phyloP scores from a whole-genome alignment of 495 filamentous ascomycete species.

The Chaetomium tenue region DNA sequence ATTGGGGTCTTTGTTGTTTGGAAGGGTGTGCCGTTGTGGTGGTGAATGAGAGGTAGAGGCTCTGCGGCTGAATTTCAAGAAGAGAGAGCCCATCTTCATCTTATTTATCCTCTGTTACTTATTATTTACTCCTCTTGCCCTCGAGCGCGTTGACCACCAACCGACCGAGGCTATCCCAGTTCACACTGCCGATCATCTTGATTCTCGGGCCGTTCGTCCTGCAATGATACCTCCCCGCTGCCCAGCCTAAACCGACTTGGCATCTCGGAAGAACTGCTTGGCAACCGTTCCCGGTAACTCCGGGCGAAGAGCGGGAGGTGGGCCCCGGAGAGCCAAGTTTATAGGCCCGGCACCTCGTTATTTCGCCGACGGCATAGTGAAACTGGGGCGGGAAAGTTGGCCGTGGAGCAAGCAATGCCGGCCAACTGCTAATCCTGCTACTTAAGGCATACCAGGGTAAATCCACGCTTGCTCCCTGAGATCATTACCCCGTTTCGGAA shows the following conservation, averaged over 20 bases:
- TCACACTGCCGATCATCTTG: neutral
- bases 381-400: neutral
- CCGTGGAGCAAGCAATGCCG: neutral
- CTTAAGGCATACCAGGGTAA: no score
- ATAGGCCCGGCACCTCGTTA: neutral
- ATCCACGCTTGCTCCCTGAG: no score
- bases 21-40: neutral
- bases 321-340: neutral
- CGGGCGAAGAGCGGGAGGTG: neutral
- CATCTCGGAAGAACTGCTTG: neutral
- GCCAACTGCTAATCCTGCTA: neutral
- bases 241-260: slow-evolving; percentile 1
- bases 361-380: slow-evolving; percentile 8
- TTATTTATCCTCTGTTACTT: neutral
- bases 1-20: neutral
- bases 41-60: neutral
- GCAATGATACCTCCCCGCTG: neutral
- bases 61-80: neutral
- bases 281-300: neutral
- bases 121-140: neutral
- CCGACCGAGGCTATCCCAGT: neutral
- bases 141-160: neutral
- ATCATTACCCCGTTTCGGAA: no score
- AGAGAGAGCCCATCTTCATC: neutral
- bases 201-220: neutral